A percentile compares a stretch with the other conserved stretches of the same genome.
These are phyloP conservation scores for Aspergillus conjunctus DNA, from an alignment of 495 filamentous ascomycete species.

Conservation along the genomic window DNA sequence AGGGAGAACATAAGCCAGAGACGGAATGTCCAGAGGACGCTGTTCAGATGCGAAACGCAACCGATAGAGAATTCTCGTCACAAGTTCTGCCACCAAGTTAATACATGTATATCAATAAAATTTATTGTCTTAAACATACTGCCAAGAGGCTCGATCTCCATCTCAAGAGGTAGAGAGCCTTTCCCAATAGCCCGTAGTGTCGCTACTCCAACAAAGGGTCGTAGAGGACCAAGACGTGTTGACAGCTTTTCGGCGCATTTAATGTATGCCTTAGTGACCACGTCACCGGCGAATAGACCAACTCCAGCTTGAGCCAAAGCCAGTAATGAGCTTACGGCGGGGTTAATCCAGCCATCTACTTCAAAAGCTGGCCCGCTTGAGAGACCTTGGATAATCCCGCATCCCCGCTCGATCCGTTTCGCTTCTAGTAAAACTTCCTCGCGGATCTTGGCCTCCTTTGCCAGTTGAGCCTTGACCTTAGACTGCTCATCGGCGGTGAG, in stretches of 20 bases:
- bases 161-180: slow-evolving; percentile 66
- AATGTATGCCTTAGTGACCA: slow-evolving; percentile 78
- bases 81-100: slow-evolving; percentile 55
- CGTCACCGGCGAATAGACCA: slow-evolving; percentile 74
- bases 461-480: slow-evolving; percentile 88
- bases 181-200: slow-evolving; percentile 77
- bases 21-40: slow-evolving; percentile 81
- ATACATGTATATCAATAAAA: background rate
- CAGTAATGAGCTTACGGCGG: slow-evolving; percentile 69
- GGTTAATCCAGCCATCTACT: slow-evolving; percentile 81
- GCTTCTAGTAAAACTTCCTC: slow-evolving; percentile 65
- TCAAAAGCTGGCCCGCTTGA: slow-evolving; percentile 84
- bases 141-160: slow-evolving; percentile 77
- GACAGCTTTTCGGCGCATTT: slow-evolving; percentile 72
- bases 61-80: slow-evolving; percentile 88
- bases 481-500: slow-evolving; percentile 83
- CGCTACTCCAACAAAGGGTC: slow-evolving; percentile 83
- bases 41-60: slow-evolving; percentile 89
- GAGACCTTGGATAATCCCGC: slow-evolving; percentile 80
- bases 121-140: slow-evolving; percentile 26
- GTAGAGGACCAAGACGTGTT: slow-evolving; percentile 70
- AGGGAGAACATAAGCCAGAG: slow-evolving; percentile 83
- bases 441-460: slow-evolving; percentile 81
- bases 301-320: slow-evolving; percentile 75
- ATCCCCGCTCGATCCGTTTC: slow-evolving; percentile 70